A percentile compares a stretch with the other conserved stretches of the same genome.
phyloP scores from a whole-genome alignment of 805 yeast species.

The Monosporozyma yasuniensis region DNA sequence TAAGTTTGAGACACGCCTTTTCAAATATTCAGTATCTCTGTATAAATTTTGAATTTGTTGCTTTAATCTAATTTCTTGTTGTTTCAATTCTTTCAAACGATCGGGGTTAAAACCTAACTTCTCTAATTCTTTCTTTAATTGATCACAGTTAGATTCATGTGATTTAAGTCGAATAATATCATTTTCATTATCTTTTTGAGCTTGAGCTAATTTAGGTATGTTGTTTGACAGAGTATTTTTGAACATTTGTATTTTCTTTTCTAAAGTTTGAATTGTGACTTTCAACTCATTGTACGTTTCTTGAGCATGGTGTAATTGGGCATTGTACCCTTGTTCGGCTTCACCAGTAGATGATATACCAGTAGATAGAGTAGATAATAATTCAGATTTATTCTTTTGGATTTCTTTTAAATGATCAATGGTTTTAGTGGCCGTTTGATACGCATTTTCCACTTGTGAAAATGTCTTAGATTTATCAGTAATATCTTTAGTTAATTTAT shows the following conservation, averaged over 20 bases:
- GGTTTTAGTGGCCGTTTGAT: slow-evolving; percentile 35
- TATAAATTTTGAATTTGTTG: slow-evolving; percentile 37
- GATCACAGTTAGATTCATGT: slow-evolving; percentile 28
- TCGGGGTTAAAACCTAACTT: slow-evolving; percentile 51
- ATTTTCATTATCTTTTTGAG: slow-evolving; percentile 41
- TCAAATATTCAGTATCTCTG: slow-evolving; percentile 44
- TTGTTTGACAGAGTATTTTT: slow-evolving; percentile 39
- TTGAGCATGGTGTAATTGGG: slow-evolving; percentile 60
- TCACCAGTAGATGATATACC: slow-evolving; percentile 82
- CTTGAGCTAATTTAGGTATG: slow-evolving; percentile 42
- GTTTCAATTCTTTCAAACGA: slow-evolving; percentile 36
- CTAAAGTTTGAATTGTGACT: slow-evolving; percentile 49
- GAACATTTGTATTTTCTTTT: slow-evolving; percentile 50
- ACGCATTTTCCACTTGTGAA: slow-evolving; percentile 37
- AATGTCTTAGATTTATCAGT: slow-evolving; percentile 33
- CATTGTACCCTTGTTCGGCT: slow-evolving; percentile 64
- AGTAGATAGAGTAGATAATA: slow-evolving; percentile 71
- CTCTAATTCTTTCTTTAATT: slow-evolving; percentile 36
- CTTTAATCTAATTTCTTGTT: slow-evolving; percentile 37
- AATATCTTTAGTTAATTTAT: slow-evolving; percentile 29
- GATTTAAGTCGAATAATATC: slow-evolving; percentile 33
- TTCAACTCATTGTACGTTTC: slow-evolving; percentile 43
- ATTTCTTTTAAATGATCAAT: slow-evolving; percentile 40
- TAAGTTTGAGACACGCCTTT: slow-evolving; percentile 57
- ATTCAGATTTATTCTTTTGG: slow-evolving; percentile 58